Base-by-base conservation (phyloP, 2,329 filamentous ascomycete species). In the Coniella vitis region DNA sequence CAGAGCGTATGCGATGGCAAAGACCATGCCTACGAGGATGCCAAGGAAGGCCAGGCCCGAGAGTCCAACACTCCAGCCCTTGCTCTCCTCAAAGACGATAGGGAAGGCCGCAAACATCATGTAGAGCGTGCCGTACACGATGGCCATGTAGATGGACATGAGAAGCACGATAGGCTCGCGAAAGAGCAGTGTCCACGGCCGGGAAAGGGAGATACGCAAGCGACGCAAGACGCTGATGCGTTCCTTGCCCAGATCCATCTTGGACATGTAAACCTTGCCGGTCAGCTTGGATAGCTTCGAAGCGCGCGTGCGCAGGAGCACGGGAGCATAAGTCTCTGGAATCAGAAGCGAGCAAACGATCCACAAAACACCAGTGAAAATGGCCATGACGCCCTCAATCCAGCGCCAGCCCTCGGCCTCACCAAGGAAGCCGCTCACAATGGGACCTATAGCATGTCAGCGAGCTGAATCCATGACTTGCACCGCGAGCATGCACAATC, bases 101-200 rank as follows among this genome's bases (percentile, higher is more conserved):
- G 79, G 78, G 62, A 81, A 80, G 12, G 78, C 76, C 16, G 73
- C 72, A 55, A 83, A 81, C 58, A 81, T 70, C 52, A 54, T 54
- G 19, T 54, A 54, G n/a, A 54, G 49, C 0, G 52, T 54, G 4
- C 52, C 70, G n/a, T 55, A 51, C 1, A 54, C 31, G 2, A 54
- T 48, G 2, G 51, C 54, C 51, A 55, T 55, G 36, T 47, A 53
- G 34, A 54, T 37, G 3, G 47, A 45, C 3, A 49, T 46, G 0
- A 51, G 41, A 4, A 54, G 19, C 14, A 54, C 52, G 31, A 54
- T 87, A 2, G 84, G 84, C 60, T 88, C 84, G 48, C 69, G 68
- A 69, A 87, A 83, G 7, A 88, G 73, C 45, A 88, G 72, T 39
- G 83, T 69, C 81, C 83, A 85, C 1, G 85, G 84, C 3, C 84